phyloP scores from a whole-genome alignment of 1,284 basidiomycete genomes.

The Afroboletus lepidellus region DNA sequence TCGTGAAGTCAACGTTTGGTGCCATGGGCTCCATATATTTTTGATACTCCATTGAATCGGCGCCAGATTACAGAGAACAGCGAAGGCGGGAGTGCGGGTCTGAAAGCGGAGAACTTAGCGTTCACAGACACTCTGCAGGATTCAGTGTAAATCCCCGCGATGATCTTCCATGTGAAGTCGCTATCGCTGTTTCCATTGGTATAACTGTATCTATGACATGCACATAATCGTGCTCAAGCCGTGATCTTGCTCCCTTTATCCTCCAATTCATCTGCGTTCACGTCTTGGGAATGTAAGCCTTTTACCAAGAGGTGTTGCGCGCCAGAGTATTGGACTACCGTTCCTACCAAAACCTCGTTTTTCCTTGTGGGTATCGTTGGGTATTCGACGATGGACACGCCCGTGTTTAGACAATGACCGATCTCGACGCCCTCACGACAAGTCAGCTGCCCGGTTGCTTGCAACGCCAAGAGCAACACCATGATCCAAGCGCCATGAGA shows the following conservation, averaged over 20 bases:
- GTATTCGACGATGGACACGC: conserved; percentile 57
- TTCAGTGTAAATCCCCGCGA: neutral
- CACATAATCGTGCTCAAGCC: neutral
- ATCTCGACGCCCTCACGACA: conserved; percentile 43
- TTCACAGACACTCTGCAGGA: neutral
- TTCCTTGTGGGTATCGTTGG: conserved; percentile 32
- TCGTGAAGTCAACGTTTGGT: conserved; percentile 13
- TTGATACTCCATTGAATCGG: neutral
- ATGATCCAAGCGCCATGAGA: conserved; percentile 67
- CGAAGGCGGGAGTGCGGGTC: neutral
- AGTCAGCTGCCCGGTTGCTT: conserved; percentile 39
- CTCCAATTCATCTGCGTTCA: conserved; percentile 50
- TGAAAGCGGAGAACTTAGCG: neutral
- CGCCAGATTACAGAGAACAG: neutral
- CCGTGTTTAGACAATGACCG: conserved; percentile 50
- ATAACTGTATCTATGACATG: conserved; percentile 8
- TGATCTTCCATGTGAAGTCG: too few species aligned
- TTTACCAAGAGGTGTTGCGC: conserved; percentile 47
- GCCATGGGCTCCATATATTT: neutral
- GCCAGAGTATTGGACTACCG: conserved; percentile 53
- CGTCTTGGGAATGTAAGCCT: conserved; percentile 35
- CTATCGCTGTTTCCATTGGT: conserved; percentile 5
- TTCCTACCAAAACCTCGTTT: conserved; percentile 34
- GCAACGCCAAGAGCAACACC: conserved; percentile 47
- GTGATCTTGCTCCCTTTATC: conserved; percentile 2